These are phyloP conservation scores for Barnettozyma sucrosica DNA, from an alignment of 805 yeast genomes.

Conservation along the genomic window DNA sequence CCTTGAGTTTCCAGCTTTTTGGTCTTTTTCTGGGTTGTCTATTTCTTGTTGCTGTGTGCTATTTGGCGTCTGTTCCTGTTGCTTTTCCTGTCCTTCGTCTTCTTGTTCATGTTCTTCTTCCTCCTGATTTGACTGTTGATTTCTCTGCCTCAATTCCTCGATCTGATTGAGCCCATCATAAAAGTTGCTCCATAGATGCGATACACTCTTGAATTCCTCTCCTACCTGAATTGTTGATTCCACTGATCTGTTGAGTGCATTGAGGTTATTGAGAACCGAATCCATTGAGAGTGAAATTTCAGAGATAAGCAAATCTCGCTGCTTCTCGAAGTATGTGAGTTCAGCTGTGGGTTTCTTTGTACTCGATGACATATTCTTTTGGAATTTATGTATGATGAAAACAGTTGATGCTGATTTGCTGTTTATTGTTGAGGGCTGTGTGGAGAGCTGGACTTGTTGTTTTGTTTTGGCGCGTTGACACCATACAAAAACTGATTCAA, in stretches of 20 bases:
- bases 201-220: constrained; percentile 65
- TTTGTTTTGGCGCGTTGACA: background rate
- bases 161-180: constrained; percentile 44
- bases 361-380: background rate
- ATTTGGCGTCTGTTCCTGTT: background rate
- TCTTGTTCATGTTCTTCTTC: constrained; percentile 3
- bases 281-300: constrained; percentile 59
- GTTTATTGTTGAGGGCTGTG: no score
- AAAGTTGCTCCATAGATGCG: constrained; percentile 64
- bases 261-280: constrained; percentile 56
- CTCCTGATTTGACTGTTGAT: constrained; percentile 1
- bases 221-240: constrained; percentile 69
- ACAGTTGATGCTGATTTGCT: no score
- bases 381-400: no score
- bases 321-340: constrained; percentile 46
- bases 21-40: background rate
- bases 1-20: background rate
- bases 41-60: background rate
- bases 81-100: background rate
- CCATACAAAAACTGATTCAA: no score
- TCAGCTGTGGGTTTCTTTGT: constrained; percentile 8
- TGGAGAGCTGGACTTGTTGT: no score
- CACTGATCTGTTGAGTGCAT: constrained; percentile 59
- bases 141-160: constrained; percentile 19
- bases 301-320: constrained; percentile 50